Percentiles rank a stretch among this genome's conserved stretches.
Evolutionary conservation across 257 asterid genomes (phyloP).

Genomic region (Thymus quinquecostatus): DNA sequence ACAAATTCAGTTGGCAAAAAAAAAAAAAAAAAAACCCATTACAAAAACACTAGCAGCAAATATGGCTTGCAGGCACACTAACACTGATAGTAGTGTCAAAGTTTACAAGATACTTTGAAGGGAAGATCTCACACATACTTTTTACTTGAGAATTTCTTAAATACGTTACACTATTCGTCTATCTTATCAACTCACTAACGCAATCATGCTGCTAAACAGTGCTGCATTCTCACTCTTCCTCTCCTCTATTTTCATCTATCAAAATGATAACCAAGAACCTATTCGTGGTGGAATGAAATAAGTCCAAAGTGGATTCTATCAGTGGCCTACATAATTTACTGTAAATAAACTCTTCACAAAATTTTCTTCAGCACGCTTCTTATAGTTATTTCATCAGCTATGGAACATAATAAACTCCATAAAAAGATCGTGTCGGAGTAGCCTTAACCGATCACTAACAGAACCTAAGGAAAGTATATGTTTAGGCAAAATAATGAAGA

Average conservation of each 20-base stretch:
- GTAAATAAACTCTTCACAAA: background rate
- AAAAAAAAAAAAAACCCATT: background rate
- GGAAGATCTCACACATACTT: background rate
- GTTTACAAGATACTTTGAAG: background rate
- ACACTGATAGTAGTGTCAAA: constrained; percentile 6
- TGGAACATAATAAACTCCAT: background rate
- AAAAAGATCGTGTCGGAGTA: constrained; percentile 2
- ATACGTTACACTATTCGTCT: background rate
- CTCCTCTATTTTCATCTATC: background rate
- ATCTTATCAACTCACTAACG: background rate
- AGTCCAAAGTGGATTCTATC: background rate
- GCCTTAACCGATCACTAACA: background rate
- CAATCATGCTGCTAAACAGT: background rate
- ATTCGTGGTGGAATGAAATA: constrained; percentile 3
- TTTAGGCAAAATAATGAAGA: background rate
- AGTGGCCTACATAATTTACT: background rate
- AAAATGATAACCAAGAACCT: constrained; percentile 5
- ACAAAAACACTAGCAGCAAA: background rate
- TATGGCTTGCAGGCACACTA: background rate
- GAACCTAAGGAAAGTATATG: constrained; percentile 5
- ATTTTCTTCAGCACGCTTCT: background rate
- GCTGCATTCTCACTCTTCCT: constrained; percentile 3
- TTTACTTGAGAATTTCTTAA: background rate
- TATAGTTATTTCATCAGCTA: background rate
- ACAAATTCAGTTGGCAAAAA: constrained; percentile 9